A percentile compares a stretch with the other conserved stretches of the same genome.
phyloP scores from a whole-genome alignment of 192 early-diverging fungal species.

The Linnemannia schmuckeri region DNA sequence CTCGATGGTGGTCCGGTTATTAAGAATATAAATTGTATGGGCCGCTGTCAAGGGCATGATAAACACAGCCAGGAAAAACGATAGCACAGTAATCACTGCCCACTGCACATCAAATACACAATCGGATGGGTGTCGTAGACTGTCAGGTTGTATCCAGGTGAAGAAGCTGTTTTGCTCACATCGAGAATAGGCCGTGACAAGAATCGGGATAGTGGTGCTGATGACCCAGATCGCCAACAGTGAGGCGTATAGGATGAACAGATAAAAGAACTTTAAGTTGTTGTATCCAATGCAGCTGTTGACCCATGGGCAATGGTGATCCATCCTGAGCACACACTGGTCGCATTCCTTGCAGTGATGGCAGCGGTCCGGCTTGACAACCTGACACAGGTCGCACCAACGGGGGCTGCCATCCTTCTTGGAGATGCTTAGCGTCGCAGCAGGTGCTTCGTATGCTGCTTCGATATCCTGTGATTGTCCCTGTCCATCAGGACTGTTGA shows the following conservation, averaged over 20 bases:
- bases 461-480: neutral
- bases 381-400: conserved; percentile 56
- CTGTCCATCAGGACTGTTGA: neutral
- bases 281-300: conserved; percentile 65
- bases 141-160: neutral
- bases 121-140: neutral
- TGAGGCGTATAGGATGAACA: conserved; percentile 61
- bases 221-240: conserved; percentile 53
- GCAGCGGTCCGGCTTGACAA: conserved; percentile 66
- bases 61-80: conserved; percentile 62
- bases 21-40: conserved; percentile 61
- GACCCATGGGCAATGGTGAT: conserved; percentile 64
- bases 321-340: conserved; percentile 67
- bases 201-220: conserved; percentile 54
- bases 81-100: conserved; percentile 45
- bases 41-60: conserved; percentile 63
- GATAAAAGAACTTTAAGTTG: conserved; percentile 65
- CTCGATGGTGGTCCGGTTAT: conserved; percentile 71
- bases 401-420: conserved; percentile 35
- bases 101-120: conserved; percentile 58
- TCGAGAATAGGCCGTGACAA: conserved; percentile 11
- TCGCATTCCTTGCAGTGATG: conserved; percentile 69
- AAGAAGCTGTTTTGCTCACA: conserved; percentile 15
- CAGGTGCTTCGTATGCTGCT: conserved; percentile 1
- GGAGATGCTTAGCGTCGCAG: conserved; percentile 38